phyloP scores from a whole-genome alignment of 2,329 filamentous ascomycete genomes.

The Gaeumannomyces tritici region DNA sequence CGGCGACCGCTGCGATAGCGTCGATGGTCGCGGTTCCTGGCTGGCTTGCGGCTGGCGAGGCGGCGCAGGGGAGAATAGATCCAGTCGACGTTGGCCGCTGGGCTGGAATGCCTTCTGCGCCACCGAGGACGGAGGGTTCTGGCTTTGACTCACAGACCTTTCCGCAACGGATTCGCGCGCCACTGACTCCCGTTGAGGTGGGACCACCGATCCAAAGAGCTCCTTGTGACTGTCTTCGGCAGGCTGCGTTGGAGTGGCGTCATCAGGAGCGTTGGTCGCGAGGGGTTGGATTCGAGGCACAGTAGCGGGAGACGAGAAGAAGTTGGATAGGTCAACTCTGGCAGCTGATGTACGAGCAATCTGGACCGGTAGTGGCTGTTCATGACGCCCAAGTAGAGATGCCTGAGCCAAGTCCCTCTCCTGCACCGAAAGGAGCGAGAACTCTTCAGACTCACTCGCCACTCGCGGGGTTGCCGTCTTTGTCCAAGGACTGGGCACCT shows the following conservation, averaged over 20 bases:
- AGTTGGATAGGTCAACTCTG: slow-evolving; percentile 39
- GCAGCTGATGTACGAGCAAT: slow-evolving; percentile 18
- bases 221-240: neutral
- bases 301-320: slow-evolving; percentile 47
- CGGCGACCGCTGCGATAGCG: neutral
- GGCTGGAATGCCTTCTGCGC: slow-evolving; percentile 23
- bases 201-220: neutral
- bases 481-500: slow-evolving; percentile 27
- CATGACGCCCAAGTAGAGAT: slow-evolving; percentile 1
- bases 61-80: slow-evolving; percentile 25
- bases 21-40: neutral
- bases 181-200: neutral
- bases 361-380: slow-evolving; percentile 6
- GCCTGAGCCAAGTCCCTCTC: slow-evolving; percentile 6
- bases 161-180: neutral
- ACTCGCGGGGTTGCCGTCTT: slow-evolving; percentile 19
- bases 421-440: slow-evolving; percentile 31
- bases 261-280: neutral
- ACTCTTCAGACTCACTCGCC: slow-evolving; percentile 28
- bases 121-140: slow-evolving; percentile 11
- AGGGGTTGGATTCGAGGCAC: slow-evolving; percentile 20
- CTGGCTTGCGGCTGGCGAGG: neutral
- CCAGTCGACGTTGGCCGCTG: slow-evolving; percentile 18
- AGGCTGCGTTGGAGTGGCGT: neutral
- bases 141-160: neutral